Evolutionary conservation across 805 yeast species (phyloP).

Genomic region (Wickerhamiella cacticola): DNA sequence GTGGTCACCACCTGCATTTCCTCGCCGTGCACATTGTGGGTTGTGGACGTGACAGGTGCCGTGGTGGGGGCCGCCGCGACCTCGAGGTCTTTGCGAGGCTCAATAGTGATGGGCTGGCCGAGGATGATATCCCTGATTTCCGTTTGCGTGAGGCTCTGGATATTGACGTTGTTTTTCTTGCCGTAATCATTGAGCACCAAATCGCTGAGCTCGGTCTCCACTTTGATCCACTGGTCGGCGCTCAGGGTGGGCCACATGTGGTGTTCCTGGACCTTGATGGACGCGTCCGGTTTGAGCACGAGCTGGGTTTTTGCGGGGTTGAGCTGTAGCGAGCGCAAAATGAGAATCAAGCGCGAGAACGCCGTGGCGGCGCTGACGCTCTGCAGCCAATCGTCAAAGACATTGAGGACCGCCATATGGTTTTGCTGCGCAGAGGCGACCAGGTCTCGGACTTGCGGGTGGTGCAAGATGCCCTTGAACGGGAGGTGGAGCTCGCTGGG

Average conservation of each 20-base stretch:
- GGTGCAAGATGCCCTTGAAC: slow-evolving; percentile 70
- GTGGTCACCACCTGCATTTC: slow-evolving; percentile 92
- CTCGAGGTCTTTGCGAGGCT: slow-evolving; percentile 64
- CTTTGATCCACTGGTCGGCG: slow-evolving; percentile 84
- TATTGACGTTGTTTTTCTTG: slow-evolving; percentile 70
- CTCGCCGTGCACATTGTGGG: slow-evolving; percentile 90
- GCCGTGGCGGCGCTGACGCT: slow-evolving; percentile 83
- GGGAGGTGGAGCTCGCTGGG: slow-evolving; percentile 85
- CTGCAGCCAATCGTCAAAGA: slow-evolving; percentile 90
- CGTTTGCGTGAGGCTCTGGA: slow-evolving; percentile 77
- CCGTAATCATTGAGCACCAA: slow-evolving; percentile 77
- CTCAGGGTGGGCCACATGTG: slow-evolving; percentile 89
- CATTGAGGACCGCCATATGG: slow-evolving; percentile 78
- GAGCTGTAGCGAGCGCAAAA: slow-evolving; percentile 72
- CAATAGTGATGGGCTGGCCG: slow-evolving; percentile 76
- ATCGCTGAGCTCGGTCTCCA: slow-evolving; percentile 80
- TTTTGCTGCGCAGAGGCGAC: slow-evolving; percentile 84
- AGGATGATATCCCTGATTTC: slow-evolving; percentile 88
- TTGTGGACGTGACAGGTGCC: slow-evolving; percentile 61
- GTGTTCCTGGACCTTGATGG: slow-evolving; percentile 55
- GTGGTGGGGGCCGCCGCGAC: slow-evolving; percentile 45
- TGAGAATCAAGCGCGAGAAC: slow-evolving; percentile 70
- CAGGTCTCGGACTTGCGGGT: slow-evolving; percentile 65
- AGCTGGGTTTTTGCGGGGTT: slow-evolving; percentile 64
- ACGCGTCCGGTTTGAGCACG: slow-evolving; percentile 57